These are phyloP conservation scores for Colletotrichum tabaci DNA, from an alignment of 2,329 filamentous ascomycete species.

Conservation along the genomic window DNA sequence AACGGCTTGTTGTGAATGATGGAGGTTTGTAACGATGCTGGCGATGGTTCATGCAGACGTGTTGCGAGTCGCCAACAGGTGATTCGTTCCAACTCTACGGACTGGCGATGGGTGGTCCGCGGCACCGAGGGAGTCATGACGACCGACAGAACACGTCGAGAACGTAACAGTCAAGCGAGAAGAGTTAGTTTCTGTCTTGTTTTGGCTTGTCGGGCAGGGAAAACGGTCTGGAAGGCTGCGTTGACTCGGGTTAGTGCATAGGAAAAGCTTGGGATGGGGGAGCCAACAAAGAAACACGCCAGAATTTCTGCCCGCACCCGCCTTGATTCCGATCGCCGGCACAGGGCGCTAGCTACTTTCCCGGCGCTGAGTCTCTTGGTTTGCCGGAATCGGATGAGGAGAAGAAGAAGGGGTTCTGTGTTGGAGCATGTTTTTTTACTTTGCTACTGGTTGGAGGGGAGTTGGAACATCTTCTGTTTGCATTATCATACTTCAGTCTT, in stretches of 20 bases:
- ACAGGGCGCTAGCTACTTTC: background rate
- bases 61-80: background rate
- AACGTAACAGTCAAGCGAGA: background rate
- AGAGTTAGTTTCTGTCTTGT: too few relatives aligned
- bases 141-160: background rate
- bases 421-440: too few relatives aligned
- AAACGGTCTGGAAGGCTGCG: background rate
- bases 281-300: slow-evolving; percentile 3
- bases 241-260: slow-evolving; percentile 2
- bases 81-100: background rate
- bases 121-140: background rate
- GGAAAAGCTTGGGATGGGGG: background rate
- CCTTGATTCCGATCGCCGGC: background rate
- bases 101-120: background rate
- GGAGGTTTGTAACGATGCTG: background rate
- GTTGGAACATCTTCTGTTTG: too few relatives aligned
- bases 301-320: background rate
- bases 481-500: too few relatives aligned
- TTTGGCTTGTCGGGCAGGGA: background rate
- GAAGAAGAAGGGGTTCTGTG: too few relatives aligned
- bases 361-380: background rate
- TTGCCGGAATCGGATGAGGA: background rate
- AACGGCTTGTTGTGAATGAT: background rate
- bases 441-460: too few relatives aligned
- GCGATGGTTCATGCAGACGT: background rate